Evolutionary conservation across 371 early-diverging fungal genomes (phyloP).

Genomic region (Lichtheimia hyalospora): DNA sequence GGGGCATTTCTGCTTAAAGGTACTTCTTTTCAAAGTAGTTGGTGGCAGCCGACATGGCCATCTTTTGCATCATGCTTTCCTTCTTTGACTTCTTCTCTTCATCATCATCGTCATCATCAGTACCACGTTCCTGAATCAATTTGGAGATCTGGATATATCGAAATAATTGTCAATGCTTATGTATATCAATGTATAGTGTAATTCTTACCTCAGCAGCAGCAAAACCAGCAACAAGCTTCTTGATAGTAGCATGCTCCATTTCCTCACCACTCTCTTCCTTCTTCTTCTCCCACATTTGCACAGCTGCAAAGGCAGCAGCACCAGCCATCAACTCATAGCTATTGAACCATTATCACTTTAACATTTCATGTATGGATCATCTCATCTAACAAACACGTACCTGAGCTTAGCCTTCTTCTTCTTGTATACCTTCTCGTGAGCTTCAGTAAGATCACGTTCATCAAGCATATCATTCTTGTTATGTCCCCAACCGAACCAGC

Average conservation of each 20-base stretch:
- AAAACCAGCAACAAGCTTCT: conserved; percentile 52
- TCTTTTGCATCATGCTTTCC: conserved; percentile 13
- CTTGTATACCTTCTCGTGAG: conserved; percentile 41
- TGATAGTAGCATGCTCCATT: conserved; percentile 41
- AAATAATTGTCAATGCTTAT: too few relatives aligned
- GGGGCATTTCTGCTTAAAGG: not conserved
- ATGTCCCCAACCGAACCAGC: conserved; percentile 39
- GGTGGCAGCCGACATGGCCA: conserved; percentile 16
- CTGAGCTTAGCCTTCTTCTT: conserved; percentile 22
- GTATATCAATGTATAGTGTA: too few relatives aligned
- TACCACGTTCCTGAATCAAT: conserved; percentile 28
- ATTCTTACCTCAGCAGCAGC: conserved; percentile 47
- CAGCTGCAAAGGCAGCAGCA: conserved; percentile 63
- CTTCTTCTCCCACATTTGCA: conserved; percentile 42
- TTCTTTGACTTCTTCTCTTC: conserved; percentile 14
- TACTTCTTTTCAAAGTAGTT: conserved; percentile 20
- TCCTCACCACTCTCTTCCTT: conserved; percentile 38
- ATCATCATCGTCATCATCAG: conserved; percentile 19
- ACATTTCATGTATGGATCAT: too few relatives aligned
- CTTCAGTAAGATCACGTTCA: conserved; percentile 35
- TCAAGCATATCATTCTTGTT: conserved; percentile 30
- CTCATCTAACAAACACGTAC: too few relatives aligned
- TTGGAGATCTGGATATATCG: conserved; percentile 27
- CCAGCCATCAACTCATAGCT: conserved; percentile 63
- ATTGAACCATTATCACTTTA: not conserved